Evolutionary conservation across 305 asterid species (phyloP), one percentile per base, ranked within the genome.

Genomic region (Fraxinus greggii): DNA sequence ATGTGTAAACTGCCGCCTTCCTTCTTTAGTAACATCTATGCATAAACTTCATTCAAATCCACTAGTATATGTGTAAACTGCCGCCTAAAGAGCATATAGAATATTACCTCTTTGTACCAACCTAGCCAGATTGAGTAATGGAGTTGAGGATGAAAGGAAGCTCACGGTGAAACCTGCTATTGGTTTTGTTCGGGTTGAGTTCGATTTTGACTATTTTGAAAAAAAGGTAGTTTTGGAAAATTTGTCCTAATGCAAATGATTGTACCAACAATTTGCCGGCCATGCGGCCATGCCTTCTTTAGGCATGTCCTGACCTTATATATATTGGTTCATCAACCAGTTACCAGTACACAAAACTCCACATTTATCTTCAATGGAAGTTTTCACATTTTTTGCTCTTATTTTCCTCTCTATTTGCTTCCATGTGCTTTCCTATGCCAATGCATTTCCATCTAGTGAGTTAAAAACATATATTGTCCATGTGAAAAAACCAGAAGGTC

Each of bases 401-500:
- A 70, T 77, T 31, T n/a, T 77, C 17, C 19, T 77, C 45, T 31
- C 80, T 48, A 38, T 72, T 32, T 28, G 77, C 73, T 56, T 82
- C 61, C 78, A 42, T 19, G 3, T 7, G 19, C 73, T 70, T 56
- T 32, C 77, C 42, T 7, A 29, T 13, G 81, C 29, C 23, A 17
- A 21, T 33, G 80, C 69, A 17, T 23, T 54, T 19, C 80, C 80
- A 48, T 63, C 80, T 23, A 33, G 42, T 15, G 79, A 78, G 26
- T 17, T 78, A 7, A 65, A 79, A 72, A 82, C 85, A 24, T 85
- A 82, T 80, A 82, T 85, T 29, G 81, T 85, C 42, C 88, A 85
- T 24, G 88, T 85, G 0, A 76, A 70, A 40, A 79, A 79, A 59
- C 65, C 38, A 23, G 77, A 79, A 7, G 33, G 40, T 54, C 19